A percentile compares a stretch with the other conserved stretches of the same genome.
Conservation (phyloP, 257 asterid species). For the Mitragyna speciosa region DNA sequence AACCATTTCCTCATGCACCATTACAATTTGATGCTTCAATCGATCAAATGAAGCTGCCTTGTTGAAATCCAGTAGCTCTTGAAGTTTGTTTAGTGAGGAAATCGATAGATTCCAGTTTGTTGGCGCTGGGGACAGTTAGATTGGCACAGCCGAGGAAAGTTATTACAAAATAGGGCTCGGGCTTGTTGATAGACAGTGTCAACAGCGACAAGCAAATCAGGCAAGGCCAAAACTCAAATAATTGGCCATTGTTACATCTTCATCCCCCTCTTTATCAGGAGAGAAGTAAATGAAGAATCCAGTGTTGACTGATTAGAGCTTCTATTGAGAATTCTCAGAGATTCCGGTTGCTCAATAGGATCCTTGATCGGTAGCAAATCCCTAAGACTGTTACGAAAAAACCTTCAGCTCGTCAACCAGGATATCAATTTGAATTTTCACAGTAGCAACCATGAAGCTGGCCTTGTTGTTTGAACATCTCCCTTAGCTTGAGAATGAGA, state of each 20-base stretch:
- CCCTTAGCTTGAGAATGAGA: background rate
- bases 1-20: slow-evolving; percentile 7
- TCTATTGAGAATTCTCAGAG: background rate
- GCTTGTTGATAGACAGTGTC: background rate
- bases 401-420: slow-evolving; percentile 2
- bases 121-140: background rate
- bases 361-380: background rate
- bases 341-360: background rate
- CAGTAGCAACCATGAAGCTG: background rate
- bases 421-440: background rate
- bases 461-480: background rate
- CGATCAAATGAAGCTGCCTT: background rate
- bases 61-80: background rate
- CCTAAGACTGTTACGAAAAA: background rate
- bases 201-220: slow-evolving; percentile 1
- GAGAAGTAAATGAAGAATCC: background rate
- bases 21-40: background rate
- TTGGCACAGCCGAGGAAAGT: background rate
- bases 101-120: slow-evolving; percentile 4
- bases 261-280: background rate
- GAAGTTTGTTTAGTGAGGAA: slow-evolving; percentile 5
- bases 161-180: background rate
- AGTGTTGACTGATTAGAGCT: background rate
- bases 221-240: background rate
- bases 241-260: background rate